These are phyloP conservation scores for Pezicula radicicola DNA, from an alignment of 2,329 filamentous ascomycete species.

Conservation along the genomic window DNA sequence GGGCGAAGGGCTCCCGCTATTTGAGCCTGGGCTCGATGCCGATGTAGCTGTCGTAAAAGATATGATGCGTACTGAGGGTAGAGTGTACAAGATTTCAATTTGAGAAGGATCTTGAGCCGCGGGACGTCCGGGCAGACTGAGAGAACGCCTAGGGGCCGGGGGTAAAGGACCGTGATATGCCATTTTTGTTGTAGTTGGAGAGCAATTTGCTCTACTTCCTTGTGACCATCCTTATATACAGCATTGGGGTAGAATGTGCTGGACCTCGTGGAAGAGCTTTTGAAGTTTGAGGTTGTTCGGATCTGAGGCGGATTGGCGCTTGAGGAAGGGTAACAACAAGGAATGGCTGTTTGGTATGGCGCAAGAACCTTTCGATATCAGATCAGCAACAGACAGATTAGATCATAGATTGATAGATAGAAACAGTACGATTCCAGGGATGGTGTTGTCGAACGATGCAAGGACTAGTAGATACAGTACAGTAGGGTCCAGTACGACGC, in stretches of 20 bases:
- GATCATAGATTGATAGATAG: too few relatives aligned
- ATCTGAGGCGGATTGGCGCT: too few relatives aligned
- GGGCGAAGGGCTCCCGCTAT: conserved; percentile 28
- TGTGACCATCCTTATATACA: conserved; percentile 15
- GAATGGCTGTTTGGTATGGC: too few relatives aligned
- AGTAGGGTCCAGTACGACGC: too few relatives aligned
- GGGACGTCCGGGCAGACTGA: conserved; percentile 16
- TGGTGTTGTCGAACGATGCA: too few relatives aligned
- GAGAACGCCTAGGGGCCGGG: conserved; percentile 16
- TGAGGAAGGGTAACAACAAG: too few relatives aligned
- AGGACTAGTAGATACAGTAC: too few relatives aligned
- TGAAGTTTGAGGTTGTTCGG: too few relatives aligned
- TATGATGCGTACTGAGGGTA: conserved; percentile 37
- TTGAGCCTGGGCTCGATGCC: conserved; percentile 15
- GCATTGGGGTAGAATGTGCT: background rate
- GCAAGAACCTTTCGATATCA: too few relatives aligned
- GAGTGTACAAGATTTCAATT: conserved; percentile 27
- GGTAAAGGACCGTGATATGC: conserved; percentile 13
- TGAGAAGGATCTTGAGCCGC: conserved; percentile 19
- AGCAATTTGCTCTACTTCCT: conserved; percentile 9
- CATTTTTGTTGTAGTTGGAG: conserved; percentile 12
- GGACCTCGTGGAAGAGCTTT: background rate
- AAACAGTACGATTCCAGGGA: too few relatives aligned
- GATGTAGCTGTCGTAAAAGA: conserved; percentile 45
- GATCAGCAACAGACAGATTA: too few relatives aligned